phyloP scores from a whole-genome alignment of 257 asterid genomes.

The Salvia splendens region DNA sequence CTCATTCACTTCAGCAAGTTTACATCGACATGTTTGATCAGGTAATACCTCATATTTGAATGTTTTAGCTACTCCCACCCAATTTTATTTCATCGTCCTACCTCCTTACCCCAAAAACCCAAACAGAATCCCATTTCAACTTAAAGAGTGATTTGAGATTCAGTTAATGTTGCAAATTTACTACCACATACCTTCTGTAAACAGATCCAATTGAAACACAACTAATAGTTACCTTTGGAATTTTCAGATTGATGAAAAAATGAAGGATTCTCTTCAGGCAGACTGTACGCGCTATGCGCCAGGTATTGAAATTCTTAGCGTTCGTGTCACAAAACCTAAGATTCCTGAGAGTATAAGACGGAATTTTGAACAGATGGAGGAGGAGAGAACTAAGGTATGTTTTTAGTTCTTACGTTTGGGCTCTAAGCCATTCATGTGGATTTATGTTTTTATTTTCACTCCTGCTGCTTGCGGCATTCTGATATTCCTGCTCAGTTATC shows the following conservation, averaged over 20 bases:
- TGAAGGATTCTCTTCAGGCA: constrained; percentile 98
- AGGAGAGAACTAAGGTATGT: constrained; percentile 94
- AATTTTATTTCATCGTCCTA: constrained; percentile 3
- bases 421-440: constrained; percentile 11
- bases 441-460: constrained; percentile 5
- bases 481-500: background rate
- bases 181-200: constrained; percentile 24
- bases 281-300: constrained; percentile 99
- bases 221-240: background rate
- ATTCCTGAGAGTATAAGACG: constrained; percentile 88
- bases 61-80: constrained; percentile 12
- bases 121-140: background rate
- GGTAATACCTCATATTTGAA: constrained; percentile 43
- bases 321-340: constrained; percentile 91
- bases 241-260: constrained; percentile 90
- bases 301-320: constrained; percentile 92
- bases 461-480: constrained; percentile 21
- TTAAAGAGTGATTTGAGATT: background rate
- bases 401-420: constrained; percentile 24
- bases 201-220: constrained; percentile 8
- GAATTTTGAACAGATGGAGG: constrained; percentile 94
- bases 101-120: background rate
- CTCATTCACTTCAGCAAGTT: constrained; percentile 94
- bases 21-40: constrained; percentile 99
- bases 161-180: constrained; percentile 19